These are phyloP conservation scores for Phanerochaete carnosa DNA, from an alignment of 768 basidiomycete species.

Conservation along the genomic window DNA sequence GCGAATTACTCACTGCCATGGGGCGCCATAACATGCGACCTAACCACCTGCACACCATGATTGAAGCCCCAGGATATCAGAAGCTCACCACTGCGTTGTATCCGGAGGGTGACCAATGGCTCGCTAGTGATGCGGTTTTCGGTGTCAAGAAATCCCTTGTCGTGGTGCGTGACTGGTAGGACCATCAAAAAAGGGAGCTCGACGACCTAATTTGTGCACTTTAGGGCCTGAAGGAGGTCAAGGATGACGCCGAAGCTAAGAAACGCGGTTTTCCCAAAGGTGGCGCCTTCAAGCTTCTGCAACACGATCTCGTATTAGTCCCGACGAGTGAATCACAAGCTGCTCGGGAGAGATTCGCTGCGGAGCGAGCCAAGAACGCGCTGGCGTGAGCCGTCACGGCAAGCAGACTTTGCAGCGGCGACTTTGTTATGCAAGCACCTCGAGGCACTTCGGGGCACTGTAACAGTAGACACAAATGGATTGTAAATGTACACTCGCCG, in stretches of 20 bases:
- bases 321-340: slow-evolving; percentile 38
- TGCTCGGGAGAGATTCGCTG: slow-evolving; percentile 22
- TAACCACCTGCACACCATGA: slow-evolving; percentile 74
- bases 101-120: slow-evolving; percentile 63
- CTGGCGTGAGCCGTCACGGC: background rate
- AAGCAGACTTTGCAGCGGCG: background rate
- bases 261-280: slow-evolving; percentile 51
- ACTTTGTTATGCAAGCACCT: background rate
- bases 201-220: background rate
- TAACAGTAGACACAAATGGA: slow-evolving; percentile 3
- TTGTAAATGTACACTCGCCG: background rate
- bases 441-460: background rate
- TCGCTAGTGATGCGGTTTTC: slow-evolving; percentile 74
- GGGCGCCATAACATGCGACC: slow-evolving; percentile 76
- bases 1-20: slow-evolving; percentile 49
- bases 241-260: slow-evolving; percentile 50
- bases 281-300: slow-evolving; percentile 45
- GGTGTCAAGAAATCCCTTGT: slow-evolving; percentile 79
- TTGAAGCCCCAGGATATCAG: slow-evolving; percentile 69
- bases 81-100: slow-evolving; percentile 74
- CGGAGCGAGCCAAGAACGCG: slow-evolving; percentile 17
- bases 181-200: background rate
- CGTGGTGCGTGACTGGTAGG: slow-evolving; percentile 42
- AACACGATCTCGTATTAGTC: slow-evolving; percentile 43
- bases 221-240: slow-evolving; percentile 51